These are phyloP conservation scores for Fusarium sp. DNA, from an alignment of 2,329 filamentous ascomycete species.

Conservation along the genomic window DNA sequence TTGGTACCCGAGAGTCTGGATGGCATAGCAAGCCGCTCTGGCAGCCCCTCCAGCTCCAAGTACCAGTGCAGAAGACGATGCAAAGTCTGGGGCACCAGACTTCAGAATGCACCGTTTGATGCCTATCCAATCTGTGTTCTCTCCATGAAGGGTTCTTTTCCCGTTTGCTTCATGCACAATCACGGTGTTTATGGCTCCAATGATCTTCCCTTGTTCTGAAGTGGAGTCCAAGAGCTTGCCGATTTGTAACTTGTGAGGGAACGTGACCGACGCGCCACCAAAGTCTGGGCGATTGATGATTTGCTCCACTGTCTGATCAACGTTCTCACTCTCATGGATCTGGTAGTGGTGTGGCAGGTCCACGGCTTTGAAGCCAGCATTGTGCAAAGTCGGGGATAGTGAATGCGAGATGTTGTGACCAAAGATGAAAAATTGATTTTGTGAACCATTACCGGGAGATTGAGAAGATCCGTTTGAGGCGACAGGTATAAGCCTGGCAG, in stretches of 20 bases:
- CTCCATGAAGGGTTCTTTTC: neutral
- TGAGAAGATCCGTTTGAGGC: accelerated
- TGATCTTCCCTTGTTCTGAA: neutral
- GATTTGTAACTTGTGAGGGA: slow-evolving; percentile 18
- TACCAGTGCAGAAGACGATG: neutral
- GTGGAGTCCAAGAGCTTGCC: neutral
- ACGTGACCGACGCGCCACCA: slow-evolving; percentile 3
- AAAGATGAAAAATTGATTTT: slow-evolving; percentile 11
- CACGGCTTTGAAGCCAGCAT: neutral
- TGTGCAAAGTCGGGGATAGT: slow-evolving; percentile 2
- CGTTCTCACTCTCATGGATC: slow-evolving; percentile 12
- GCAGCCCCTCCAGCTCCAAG: slow-evolving; percentile 4
- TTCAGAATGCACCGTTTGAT: slow-evolving; percentile 8
- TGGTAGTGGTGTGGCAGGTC: slow-evolving; percentile 1
- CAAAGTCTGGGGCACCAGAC: neutral
- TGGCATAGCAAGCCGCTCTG: slow-evolving; percentile 9
- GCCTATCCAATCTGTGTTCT: slow-evolving; percentile 10
- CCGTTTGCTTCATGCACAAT: neutral
- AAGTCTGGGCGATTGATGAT: neutral
- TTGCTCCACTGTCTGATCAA: neutral
- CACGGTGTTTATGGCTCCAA: slow-evolving; percentile 1
- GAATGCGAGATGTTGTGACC: slow-evolving; percentile 14
- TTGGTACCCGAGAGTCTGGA: neutral
- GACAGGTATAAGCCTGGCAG: accelerated
- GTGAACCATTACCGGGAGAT: accelerated